phyloP scores from a whole-genome alignment of 345 rosid genomes.

The Eucalyptus viminalis region DNA sequence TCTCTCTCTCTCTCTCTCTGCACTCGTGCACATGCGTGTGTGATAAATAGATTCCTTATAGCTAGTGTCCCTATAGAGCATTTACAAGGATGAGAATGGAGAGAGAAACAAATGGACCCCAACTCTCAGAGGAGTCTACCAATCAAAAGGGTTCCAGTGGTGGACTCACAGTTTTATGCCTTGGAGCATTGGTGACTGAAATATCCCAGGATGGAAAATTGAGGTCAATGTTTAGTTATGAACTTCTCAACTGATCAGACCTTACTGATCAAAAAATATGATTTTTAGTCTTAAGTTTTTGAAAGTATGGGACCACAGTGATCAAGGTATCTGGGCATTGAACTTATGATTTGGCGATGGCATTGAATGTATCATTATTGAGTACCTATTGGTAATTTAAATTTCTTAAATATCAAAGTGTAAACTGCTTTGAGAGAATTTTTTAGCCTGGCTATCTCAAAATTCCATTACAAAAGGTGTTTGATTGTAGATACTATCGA shows the following conservation, averaged over 20 bases:
- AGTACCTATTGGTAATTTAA: neutral
- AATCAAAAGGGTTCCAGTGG: neutral
- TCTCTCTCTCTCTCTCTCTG: neutral
- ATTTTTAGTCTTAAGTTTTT: neutral
- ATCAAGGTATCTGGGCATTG: neutral
- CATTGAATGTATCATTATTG: neutral
- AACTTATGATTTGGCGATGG: neutral
- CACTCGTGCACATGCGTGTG: neutral
- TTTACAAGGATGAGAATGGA: neutral
- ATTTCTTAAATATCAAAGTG: neutral
- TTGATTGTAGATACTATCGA: neutral
- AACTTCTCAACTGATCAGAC: neutral
- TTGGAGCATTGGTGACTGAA: neutral
- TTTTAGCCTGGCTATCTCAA: neutral
- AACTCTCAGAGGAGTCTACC: neutral
- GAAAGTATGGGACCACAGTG: neutral
- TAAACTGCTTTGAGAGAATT: neutral
- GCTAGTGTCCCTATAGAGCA: neutral
- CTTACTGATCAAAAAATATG: neutral
- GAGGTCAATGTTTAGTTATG: neutral
- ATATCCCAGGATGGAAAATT: neutral
- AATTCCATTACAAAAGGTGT: neutral
- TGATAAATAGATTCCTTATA: neutral
- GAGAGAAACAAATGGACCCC: neutral
- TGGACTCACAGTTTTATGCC: neutral